These are phyloP conservation scores for Chimonanthus praecox DNA, from an alignment of 164 flowering plant genomes.

Conservation along the genomic window DNA sequence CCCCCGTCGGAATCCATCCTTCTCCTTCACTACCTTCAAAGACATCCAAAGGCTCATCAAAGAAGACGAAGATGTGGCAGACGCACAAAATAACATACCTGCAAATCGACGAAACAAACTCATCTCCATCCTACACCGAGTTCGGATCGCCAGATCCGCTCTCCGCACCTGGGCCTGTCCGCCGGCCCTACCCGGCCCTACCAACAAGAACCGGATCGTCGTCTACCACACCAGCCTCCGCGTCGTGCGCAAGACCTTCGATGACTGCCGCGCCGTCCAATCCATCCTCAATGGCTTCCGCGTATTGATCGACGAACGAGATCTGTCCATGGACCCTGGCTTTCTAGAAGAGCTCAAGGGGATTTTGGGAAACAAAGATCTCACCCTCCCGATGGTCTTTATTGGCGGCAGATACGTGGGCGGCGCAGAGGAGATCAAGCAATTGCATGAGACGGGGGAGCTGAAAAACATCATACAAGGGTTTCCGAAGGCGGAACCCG, in stretches of 20 bases:
- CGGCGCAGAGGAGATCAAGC: constrained; percentile 57
- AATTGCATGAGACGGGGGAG: constrained; percentile 55
- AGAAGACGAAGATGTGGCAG: constrained; percentile 13
- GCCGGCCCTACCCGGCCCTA: constrained; percentile 7
- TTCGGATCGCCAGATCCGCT: constrained; percentile 33
- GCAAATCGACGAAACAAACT: not conserved
- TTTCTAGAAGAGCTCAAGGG: constrained; percentile 45
- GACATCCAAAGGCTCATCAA: constrained; percentile 46
- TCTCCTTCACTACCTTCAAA: constrained; percentile 57
- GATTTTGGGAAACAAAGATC: constrained; percentile 24
- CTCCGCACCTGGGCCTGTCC: constrained; percentile 26
- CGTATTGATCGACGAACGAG: constrained; percentile 66
- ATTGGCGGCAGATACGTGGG: constrained; percentile 54
- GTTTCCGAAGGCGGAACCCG: constrained; percentile 23
- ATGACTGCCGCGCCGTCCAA: constrained; percentile 59
- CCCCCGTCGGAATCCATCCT: constrained; percentile 23
- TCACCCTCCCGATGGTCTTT: constrained; percentile 49
- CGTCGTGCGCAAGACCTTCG: constrained; percentile 60
- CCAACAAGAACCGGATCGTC: constrained; percentile 32
- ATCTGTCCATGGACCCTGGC: constrained; percentile 53
- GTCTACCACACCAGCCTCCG: constrained; percentile 70
- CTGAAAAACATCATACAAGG: constrained; percentile 41
- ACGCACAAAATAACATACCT: not conserved
- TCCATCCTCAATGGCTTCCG: constrained; percentile 53
- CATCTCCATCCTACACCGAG: constrained; percentile 50